Evolutionary conservation across 139 green algal genomes (phyloP).

Genomic region (Trebouxia sp.): DNA sequence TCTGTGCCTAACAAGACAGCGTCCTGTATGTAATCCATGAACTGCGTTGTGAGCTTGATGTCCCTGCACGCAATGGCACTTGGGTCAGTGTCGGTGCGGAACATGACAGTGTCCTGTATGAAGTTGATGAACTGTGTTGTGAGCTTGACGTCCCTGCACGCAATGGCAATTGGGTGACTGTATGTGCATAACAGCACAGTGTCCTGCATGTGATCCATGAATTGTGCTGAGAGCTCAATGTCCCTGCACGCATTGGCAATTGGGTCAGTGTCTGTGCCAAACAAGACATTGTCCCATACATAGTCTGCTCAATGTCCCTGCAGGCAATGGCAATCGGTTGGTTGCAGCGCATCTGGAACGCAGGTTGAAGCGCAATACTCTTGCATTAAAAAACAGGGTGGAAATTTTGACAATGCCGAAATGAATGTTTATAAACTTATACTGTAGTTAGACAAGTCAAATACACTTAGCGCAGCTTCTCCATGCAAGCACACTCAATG

Average conservation of each 20-base stretch:
- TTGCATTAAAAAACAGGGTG: too few species aligned
- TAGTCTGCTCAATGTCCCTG: slow-evolving; percentile 49
- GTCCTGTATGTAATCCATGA: slow-evolving; percentile 42
- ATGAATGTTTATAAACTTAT: too few species aligned
- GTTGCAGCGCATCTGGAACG: too few species aligned
- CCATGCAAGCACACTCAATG: too few species aligned
- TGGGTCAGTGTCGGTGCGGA: slow-evolving; percentile 38
- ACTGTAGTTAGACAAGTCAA: too few species aligned
- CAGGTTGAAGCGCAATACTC: too few species aligned
- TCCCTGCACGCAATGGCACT: slow-evolving; percentile 57
- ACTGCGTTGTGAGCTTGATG: slow-evolving; percentile 34
- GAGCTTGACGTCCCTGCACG: slow-evolving; percentile 49
- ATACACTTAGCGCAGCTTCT: too few species aligned
- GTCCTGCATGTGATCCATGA: slow-evolving; percentile 42
- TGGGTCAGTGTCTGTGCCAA: slow-evolving; percentile 39
- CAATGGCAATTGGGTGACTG: slow-evolving; percentile 43
- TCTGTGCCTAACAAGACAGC: slow-evolving; percentile 48
- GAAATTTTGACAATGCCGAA: too few species aligned
- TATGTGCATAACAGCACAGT: slow-evolving; percentile 47
- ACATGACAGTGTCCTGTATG: slow-evolving; percentile 50
- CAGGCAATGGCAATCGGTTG: slow-evolving; percentile 37
- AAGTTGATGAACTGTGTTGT: slow-evolving; percentile 40
- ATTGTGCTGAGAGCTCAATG: slow-evolving; percentile 33
- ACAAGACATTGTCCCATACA: slow-evolving; percentile 49
- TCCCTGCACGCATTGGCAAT: slow-evolving; percentile 57